phyloP scores from a whole-genome alignment of 192 early-diverging fungal species.

The Gaertneriomyces semiglobifer region DNA sequence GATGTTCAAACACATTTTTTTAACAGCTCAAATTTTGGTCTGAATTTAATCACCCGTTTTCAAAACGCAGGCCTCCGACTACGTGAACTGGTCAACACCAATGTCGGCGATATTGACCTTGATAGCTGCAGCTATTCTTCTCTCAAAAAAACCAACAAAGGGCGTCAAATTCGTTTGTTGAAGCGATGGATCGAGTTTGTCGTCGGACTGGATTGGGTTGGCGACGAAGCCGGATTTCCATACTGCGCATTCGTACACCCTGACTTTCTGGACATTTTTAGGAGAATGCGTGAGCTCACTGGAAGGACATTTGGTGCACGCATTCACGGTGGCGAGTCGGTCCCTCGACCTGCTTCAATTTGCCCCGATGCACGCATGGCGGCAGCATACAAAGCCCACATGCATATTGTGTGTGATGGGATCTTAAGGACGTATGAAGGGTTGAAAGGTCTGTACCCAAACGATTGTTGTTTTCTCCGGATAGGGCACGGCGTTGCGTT shows the following conservation, averaged over 20 bases:
- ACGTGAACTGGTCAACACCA: no score
- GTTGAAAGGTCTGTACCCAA: not conserved
- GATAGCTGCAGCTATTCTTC: no score
- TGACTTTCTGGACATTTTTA: not conserved
- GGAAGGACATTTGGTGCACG: not conserved
- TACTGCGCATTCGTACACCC: not conserved
- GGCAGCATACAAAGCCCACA: not conserved
- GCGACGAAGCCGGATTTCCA: not conserved
- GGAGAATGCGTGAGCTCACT: not conserved
- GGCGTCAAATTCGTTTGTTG: no score
- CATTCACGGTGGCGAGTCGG: not conserved
- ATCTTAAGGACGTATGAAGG: not conserved
- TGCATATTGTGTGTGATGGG: not conserved
- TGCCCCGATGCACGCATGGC: not conserved
- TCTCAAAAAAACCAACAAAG: no score
- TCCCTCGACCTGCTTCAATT: not conserved
- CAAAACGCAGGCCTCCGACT: no score
- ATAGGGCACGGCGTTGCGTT: constrained; percentile 1
- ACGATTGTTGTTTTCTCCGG: not conserved
- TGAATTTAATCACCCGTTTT: no score
- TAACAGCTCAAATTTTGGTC: no score
- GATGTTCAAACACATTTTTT: no score
- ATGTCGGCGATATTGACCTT: no score
- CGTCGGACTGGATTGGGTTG: not conserved
- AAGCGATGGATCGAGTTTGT: not conserved